Evolutionary conservation across 768 basidiomycete species (phyloP).

Genomic region (Hericium rajendrae): DNA sequence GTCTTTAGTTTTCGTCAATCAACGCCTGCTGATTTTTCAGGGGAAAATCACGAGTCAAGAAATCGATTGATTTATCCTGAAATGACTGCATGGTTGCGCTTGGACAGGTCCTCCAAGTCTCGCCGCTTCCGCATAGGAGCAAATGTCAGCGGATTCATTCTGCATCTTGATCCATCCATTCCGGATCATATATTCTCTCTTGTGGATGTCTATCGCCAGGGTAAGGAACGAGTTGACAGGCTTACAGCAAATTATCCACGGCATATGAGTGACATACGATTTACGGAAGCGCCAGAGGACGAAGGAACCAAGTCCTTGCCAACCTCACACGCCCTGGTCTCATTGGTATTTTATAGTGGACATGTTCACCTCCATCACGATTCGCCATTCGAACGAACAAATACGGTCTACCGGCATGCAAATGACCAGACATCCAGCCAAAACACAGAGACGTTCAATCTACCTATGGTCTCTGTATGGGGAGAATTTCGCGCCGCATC

Average conservation of each 20-base stretch:
- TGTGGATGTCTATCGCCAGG: slow-evolving; percentile 75
- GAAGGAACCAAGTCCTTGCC: slow-evolving; percentile 20
- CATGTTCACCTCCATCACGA: slow-evolving; percentile 64
- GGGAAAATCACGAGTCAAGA: slow-evolving; percentile 53
- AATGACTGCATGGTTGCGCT: slow-evolving; percentile 67
- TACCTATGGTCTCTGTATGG: slow-evolving; percentile 78
- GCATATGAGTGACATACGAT: slow-evolving; percentile 17
- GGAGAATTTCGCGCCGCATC: slow-evolving; percentile 65
- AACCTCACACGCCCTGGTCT: slow-evolving; percentile 52
- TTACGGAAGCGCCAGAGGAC: slow-evolving; percentile 1
- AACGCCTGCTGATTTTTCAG: slow-evolving; percentile 56
- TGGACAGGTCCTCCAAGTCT: slow-evolving; percentile 36
- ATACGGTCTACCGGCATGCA: background rate
- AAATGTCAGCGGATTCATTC: slow-evolving; percentile 72
- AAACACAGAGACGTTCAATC: slow-evolving; percentile 55
- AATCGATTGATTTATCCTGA: slow-evolving; percentile 74
- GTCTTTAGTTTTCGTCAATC: slow-evolving; percentile 70
- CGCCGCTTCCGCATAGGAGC: slow-evolving; percentile 55
- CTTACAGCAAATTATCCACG: slow-evolving; percentile 49
- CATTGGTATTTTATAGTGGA: slow-evolving; percentile 77
- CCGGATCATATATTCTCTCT: slow-evolving; percentile 73
- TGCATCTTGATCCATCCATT: slow-evolving; percentile 77
- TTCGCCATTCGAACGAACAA: background rate
- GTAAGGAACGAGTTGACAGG: slow-evolving; percentile 66
- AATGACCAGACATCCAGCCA: slow-evolving; percentile 10